Base-by-base conservation (phyloP, 2,329 filamentous ascomycete genomes). In the Aspergillus novofumigatus region DNA sequence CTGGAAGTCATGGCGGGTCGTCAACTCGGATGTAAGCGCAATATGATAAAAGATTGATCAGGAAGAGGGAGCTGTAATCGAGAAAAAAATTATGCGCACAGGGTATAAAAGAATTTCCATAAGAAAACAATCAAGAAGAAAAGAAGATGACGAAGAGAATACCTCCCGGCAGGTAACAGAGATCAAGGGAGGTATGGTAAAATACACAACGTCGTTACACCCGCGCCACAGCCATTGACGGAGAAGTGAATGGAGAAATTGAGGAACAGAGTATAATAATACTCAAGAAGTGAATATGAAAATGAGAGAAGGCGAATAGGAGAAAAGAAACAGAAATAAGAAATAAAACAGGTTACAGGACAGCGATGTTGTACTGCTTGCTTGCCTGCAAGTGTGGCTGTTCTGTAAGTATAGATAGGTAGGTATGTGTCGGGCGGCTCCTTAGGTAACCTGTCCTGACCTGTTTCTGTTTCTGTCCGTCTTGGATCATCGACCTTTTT, bases 1-100 rank as follows among this genome's bases (percentile, higher is more conserved):
- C 74, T 74, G 63, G 74, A 77, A 68, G 73, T 70, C 74, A 76
- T 76, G 65, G 66, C 67, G 66, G 63, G 59, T 63, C 64, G 61
- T 65, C 66, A 65, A 62, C 23, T 58, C 42, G 61, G 64, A 63
- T 65, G 60, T 64, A 61, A 58, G 62, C 61, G 58, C 58, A 55
- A 59, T 52, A 60, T 59, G 56, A 60, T 53, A 59, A 53, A 54
- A 63, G n/a, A 49, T 56, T 32, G 14, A 21, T 21, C 32, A 38
- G 11, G 17, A 41, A 51, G 3, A 29, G 10, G 21, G 17, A 29
- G 11, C 44, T 49, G 41, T 29, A 53, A 42, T 14, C 17, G 45
- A 10, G 26, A n/a, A 23, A 23, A 20, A 48, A 17, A 25, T 35
- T 11, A 53, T 52, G 48, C 23, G 35, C 28, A 47, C 48, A 23